phyloP scores from a whole-genome alignment of 78 protist genomes.

The Dictyostelium capitatum region DNA sequence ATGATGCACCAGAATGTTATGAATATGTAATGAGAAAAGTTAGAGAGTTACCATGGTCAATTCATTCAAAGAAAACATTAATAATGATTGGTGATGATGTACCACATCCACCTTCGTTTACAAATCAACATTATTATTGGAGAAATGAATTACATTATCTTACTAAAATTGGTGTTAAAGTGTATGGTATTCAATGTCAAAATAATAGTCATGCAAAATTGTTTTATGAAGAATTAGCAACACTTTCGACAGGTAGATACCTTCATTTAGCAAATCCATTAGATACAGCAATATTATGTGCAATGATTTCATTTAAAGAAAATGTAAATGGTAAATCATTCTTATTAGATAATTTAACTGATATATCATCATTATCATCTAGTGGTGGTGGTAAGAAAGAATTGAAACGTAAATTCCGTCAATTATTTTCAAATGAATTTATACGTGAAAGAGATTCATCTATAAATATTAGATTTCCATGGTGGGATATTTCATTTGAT shows the following conservation, averaged over 20 bases:
- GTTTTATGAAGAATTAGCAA: constrained; percentile 83
- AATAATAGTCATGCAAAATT: constrained; percentile 70
- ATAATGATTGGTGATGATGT: constrained; percentile 84
- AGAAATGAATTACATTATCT: constrained; percentile 62
- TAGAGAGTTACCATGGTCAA: constrained; percentile 78
- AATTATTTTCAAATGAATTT: constrained; percentile 10
- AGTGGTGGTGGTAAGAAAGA: not conserved
- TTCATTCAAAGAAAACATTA: constrained; percentile 38
- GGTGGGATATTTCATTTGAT: constrained; percentile 79
- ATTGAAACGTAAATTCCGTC: not conserved
- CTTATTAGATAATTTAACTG: not conserved
- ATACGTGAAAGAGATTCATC: constrained; percentile 50
- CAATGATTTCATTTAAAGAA: constrained; percentile 41
- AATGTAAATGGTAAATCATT: not conserved
- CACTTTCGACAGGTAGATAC: constrained; percentile 65
- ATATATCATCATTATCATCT: not conserved
- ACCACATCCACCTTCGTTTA: constrained; percentile 81
- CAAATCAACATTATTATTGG: constrained; percentile 82
- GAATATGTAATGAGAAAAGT: constrained; percentile 69
- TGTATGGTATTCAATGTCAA: constrained; percentile 66
- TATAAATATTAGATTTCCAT: constrained; percentile 42
- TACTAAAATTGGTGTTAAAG: constrained; percentile 55
- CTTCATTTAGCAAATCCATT: constrained; percentile 37
- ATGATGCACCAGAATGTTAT: constrained; percentile 82
- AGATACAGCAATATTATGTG: constrained; percentile 32